Evolutionary conservation across 2,329 filamentous ascomycete species (phyloP), one percentile per base, ranked within the genome.

Genomic region (Fusarium subtropicale): DNA sequence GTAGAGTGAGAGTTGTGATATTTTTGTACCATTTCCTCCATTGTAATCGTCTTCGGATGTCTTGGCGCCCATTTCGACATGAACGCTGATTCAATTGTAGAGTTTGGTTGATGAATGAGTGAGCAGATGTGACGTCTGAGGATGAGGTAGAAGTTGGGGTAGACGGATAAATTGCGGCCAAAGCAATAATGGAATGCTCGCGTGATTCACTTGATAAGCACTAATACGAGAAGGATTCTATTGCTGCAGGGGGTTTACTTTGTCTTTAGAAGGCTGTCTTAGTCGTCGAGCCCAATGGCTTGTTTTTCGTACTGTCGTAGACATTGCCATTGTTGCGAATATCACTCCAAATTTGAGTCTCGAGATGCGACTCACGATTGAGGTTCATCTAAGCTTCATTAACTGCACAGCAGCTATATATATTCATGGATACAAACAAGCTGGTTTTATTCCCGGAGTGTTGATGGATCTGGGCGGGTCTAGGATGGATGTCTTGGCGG

Each of bases 1-100:
- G 16, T 5, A 31, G 15, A 12, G 16, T 36, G 12, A 28, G 16
- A 10, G 1, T 26, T 38, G 20, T 34, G 24, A 9, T n/a, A 26
- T 46, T 20, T 15, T 5, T 47, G 28, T 77, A 81, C 79, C 75
- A 71, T 79, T 68, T 56, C 73, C 68, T 48, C 70, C 68, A 26
- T 72, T 78, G 53, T 65, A 67, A 45, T 81, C 75, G 50, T 81
- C 72, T 74, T 81, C 78, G 34, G 73, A 75, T 61, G 76, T 80
- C 70, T 81, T 81, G 46, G 80, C 79, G 57, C 80, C 81, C 80
- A 82, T 82, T 58, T 67, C 74, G 71, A 73, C 74, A 76, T 76
- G 64, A 71, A 70, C 58, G 52, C 56, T 62, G 33, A n/a, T 66
- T 67, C 24, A 50, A 41, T 63, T 42, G 10, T 16, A 41, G 36